Evolutionary conservation across 176 grass and related monocot genomes (phyloP).

Genomic region (Stipa capillata): DNA sequence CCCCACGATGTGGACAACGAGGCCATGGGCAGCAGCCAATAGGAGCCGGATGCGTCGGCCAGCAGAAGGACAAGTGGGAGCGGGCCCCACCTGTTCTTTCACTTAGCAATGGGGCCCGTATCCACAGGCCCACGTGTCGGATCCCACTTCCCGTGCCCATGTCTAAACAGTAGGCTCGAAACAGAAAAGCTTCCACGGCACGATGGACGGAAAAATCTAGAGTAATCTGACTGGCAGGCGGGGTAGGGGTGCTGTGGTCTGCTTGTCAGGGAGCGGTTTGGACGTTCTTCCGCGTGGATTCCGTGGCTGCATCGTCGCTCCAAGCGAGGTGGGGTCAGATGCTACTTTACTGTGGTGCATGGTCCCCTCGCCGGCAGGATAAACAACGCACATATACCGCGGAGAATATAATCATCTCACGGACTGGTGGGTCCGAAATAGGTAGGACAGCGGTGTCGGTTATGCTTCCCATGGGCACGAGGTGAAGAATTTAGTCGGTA

Average conservation of each 20-base stretch:
- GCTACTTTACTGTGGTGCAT: neutral
- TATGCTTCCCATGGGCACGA: neutral
- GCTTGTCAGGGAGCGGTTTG: neutral
- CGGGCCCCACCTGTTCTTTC: neutral
- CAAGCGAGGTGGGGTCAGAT: neutral
- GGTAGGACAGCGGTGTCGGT: neutral
- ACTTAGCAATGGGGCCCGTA: neutral
- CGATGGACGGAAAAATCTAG: neutral
- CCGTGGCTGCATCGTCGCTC: neutral
- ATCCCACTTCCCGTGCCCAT: neutral
- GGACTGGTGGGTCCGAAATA: rapidly evolving
- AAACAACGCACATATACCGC: neutral
- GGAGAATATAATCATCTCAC: neutral
- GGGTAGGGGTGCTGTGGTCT: neutral
- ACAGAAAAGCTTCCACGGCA: neutral
- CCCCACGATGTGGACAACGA: too few species aligned
- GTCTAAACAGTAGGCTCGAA: neutral
- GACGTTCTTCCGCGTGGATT: neutral
- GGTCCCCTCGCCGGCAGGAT: neutral
- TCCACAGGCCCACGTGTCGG: rapidly evolving
- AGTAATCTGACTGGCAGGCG: rapidly evolving
- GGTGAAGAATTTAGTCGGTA: neutral
- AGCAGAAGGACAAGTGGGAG: neutral
- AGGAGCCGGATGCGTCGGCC: neutral
- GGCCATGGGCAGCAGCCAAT: neutral